Evolutionary conservation across 495 filamentous ascomycete species (phyloP), one percentile per base, ranked within the genome.

Genomic region (Neurospora africana): DNA sequence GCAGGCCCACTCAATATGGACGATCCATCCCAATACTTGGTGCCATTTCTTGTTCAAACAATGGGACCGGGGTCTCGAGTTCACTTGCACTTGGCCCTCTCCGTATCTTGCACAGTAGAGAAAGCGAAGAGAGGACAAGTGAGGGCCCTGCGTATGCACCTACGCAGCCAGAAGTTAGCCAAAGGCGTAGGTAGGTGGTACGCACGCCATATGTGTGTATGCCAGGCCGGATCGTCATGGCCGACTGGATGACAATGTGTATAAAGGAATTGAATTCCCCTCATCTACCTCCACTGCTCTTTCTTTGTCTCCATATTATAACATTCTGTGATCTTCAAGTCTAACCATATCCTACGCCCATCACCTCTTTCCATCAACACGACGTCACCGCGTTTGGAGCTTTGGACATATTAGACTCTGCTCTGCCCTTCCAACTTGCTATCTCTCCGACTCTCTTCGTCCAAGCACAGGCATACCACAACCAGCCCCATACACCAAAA

Each of bases 221-320:
- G 53, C 53, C 53, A 65, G 23, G 53, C 53, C 53, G 53, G 53
- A 80, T 73, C 47, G 47, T 73, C 69, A 33, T 71, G 40, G 15
- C 43, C 15, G 21, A 65, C 70, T 36, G 9, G 27, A 61, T 61
- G 53, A 17, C 53, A 10, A 10, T 21, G 53, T 61, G 27, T 76
- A 76, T 76, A 76, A 76, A 75, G 68, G 71, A 58, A 53, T 73
- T 38, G 72, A 68, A 69, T 69, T 68, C 73, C 75, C 71, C 21
- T 69, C 58, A 23, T 35, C 53, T 74, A 30, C 21, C 38, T 70
- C 61, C 30, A 71, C 73, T 71, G 70, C 65, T 70, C 69, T 21
- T 69, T 70, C 70, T 65, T 72, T 71, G 73, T 71, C 68, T 65
- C 74, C 68, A 74, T 72, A 74, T 47, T 70, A 58, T 36, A 73